Evolutionary conservation across 495 filamentous ascomycete genomes (phyloP).

Genomic region (Penicillium bialowiezense): DNA sequence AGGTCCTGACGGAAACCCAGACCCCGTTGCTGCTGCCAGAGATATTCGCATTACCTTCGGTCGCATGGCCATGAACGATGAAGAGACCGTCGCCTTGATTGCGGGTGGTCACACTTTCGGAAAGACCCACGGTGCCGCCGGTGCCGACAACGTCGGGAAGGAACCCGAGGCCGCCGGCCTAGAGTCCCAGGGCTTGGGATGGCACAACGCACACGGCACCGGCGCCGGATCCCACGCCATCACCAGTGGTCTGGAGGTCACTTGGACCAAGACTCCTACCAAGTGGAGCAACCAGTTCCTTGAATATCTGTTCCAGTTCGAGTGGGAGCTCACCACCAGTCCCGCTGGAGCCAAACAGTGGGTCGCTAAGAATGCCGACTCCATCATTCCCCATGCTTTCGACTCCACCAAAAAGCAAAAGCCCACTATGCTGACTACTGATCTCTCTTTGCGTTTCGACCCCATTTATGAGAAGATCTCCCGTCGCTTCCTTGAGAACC

Average conservation of each 20-base stretch:
- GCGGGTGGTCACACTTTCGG: slow-evolving; percentile 73
- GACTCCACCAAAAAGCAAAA: slow-evolving; percentile 62
- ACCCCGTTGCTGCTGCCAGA: slow-evolving; percentile 61
- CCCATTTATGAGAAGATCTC: slow-evolving; percentile 70
- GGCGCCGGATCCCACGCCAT: slow-evolving; percentile 66
- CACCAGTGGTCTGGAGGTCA: slow-evolving; percentile 71
- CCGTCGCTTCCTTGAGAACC: slow-evolving; percentile 61
- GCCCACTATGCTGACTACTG: slow-evolving; percentile 67
- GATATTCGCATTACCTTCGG: slow-evolving; percentile 70
- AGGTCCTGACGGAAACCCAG: slow-evolving; percentile 66
- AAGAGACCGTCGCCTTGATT: slow-evolving; percentile 72
- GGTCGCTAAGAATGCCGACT: slow-evolving; percentile 63
- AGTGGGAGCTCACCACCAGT: slow-evolving; percentile 74
- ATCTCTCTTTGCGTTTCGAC: slow-evolving; percentile 67
- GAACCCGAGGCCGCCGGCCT: slow-evolving; percentile 63
- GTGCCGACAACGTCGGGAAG: slow-evolving; percentile 53
- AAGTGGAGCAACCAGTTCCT: slow-evolving; percentile 67
- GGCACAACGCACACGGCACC: slow-evolving; percentile 54
- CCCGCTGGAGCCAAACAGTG: slow-evolving; percentile 73
- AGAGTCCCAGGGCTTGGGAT: slow-evolving; percentile 65
- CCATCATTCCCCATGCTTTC: slow-evolving; percentile 64
- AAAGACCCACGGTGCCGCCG: slow-evolving; percentile 69
- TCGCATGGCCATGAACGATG: slow-evolving; percentile 77
- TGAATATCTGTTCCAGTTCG: slow-evolving; percentile 70
- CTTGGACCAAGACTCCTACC: slow-evolving; percentile 67